phyloP scores from a whole-genome alignment of 2,329 filamentous ascomycete species.

The Colletotrichum sp. region DNA sequence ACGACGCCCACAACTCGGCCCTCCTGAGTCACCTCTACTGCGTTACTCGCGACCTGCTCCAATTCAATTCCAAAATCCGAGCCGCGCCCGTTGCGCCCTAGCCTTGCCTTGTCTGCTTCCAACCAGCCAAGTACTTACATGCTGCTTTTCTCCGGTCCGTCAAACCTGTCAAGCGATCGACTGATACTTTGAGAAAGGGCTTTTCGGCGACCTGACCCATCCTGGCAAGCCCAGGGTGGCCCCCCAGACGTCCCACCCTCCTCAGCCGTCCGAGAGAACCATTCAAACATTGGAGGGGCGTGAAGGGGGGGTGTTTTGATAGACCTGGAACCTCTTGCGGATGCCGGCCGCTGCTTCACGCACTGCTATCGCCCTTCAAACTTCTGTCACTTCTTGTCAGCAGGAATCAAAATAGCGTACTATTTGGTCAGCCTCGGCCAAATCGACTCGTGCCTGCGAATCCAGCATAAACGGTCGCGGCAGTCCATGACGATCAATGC shows the following conservation, averaged over 20 bases:
- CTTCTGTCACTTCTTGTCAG: neutral
- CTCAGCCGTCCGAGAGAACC: neutral
- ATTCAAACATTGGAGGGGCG: neutral
- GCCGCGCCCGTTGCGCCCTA: neutral
- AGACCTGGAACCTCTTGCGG: neutral
- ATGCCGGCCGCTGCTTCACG: neutral
- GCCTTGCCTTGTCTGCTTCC: neutral
- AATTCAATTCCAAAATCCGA: neutral
- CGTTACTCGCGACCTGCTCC: neutral
- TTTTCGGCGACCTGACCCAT: constrained; percentile 13
- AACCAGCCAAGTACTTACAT: neutral
- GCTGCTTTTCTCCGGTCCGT: neutral
- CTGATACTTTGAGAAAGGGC: constrained; percentile 1
- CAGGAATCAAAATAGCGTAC: constrained; percentile 3
- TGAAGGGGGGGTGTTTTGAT: neutral
- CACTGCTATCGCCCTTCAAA: neutral
- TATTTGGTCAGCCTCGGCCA: constrained; percentile 11
- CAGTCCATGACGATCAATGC: constrained; percentile 14
- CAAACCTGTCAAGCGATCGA: constrained; percentile 11
- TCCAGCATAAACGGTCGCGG: constrained; percentile 10
- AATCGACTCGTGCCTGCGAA: neutral
- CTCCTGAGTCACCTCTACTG: neutral
- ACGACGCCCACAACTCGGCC: neutral
- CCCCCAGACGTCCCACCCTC: constrained; percentile 5
- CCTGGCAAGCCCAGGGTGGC: neutral